Evolutionary conservation across 352 stramenopile species (phyloP), one percentile per base, ranked within the genome.

Genomic region (Phytophthora kernoviae): DNA sequence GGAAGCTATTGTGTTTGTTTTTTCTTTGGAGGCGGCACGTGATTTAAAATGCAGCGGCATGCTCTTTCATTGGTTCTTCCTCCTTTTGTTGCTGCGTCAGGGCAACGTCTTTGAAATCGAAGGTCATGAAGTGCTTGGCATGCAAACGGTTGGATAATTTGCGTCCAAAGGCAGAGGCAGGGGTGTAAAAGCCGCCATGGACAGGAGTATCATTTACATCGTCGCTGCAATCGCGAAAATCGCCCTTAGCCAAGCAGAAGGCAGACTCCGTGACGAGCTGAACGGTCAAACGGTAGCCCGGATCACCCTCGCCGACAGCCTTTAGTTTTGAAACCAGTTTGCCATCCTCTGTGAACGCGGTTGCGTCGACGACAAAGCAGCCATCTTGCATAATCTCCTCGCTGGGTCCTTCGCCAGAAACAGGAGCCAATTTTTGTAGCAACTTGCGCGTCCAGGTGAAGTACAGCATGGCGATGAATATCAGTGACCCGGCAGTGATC

Each of bases 361-460:
- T 70, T 10, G 62, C 61, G 14, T 79, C 61, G 5, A 91, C 58
- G 21, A 76, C 73, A 20, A 91, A 78, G 45, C 76, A 88, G 20
- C 87, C 90, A 18, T 85, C 74, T 10, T 74, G 32, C 78, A 96
- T 87, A 11, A 73, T 48, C 30, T 87, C 66, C 36, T 89, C 70
- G 8, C 72, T 77, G 1, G 89, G 88, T 0, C 90, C 92, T 58
- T 88, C 51, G 32, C 87, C 88, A 5, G 87, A 65, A 56, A 67
- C 68, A 7, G 89, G 85, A 9, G 87, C 58, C 17, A 94, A 21
- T 51, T 76, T 78, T 32, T 75, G 70, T 22, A 94, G 36, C 5
- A 95, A 53, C 37, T 67, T 62, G 5, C 76, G 70, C 18, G 82
- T 93, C 40, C 67, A 72, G 32, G 65, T 55, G 54, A 82, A 74